phyloP scores from a whole-genome alignment of 331 rosid species.

The Rosa hybrid region DNA sequence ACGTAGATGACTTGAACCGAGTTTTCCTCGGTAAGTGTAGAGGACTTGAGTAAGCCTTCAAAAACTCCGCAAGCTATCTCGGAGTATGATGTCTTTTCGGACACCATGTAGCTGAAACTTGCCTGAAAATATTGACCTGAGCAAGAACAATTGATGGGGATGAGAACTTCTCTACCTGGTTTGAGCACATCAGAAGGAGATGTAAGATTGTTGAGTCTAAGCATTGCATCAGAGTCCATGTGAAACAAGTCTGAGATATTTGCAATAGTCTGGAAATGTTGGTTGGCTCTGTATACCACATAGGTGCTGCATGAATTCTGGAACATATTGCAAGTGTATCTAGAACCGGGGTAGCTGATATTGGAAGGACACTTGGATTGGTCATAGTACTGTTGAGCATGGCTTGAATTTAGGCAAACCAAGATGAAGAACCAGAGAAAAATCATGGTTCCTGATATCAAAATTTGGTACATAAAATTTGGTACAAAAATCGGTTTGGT shows the following conservation, averaged over 20 bases:
- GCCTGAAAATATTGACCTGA: conserved; percentile 41
- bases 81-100: conserved; percentile 29
- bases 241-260: conserved; percentile 41
- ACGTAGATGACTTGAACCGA: conserved; percentile 17
- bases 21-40: conserved; percentile 39
- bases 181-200: conserved; percentile 34
- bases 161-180: conserved; percentile 55
- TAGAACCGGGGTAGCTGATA: conserved; percentile 35
- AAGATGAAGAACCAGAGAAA: conserved; percentile 36
- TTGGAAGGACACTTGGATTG: conserved; percentile 28
- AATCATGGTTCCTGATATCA: conserved; percentile 30
- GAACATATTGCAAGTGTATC: conserved; percentile 47
- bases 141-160: conserved; percentile 57
- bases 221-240: conserved; percentile 24
- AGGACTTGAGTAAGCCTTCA: conserved; percentile 57
- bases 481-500: neutral
- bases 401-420: conserved; percentile 35
- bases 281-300: conserved; percentile 56
- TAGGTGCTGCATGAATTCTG: conserved; percentile 53
- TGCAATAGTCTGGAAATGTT: conserved; percentile 35
- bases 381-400: conserved; percentile 49
- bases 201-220: conserved; percentile 37
- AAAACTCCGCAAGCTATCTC: conserved; percentile 54
- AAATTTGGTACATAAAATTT: neutral
- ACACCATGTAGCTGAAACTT: conserved; percentile 36